These are phyloP conservation scores for Trichoderma afroharzianum DNA, from an alignment of 2,329 filamentous ascomycete species.

Conservation along the genomic window DNA sequence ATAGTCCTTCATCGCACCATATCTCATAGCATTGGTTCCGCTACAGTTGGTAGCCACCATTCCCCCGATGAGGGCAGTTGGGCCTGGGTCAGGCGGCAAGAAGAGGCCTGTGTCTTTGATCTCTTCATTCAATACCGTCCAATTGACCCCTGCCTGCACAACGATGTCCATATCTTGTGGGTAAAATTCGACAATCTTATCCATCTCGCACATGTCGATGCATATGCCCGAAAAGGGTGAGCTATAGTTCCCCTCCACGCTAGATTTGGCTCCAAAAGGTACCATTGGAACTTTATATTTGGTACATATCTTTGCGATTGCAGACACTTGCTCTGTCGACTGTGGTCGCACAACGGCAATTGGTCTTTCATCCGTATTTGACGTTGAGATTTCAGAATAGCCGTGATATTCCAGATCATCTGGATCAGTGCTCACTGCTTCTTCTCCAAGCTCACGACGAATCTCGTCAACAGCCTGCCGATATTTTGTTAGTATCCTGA, in stretches of 20 bases:
- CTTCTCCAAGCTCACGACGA: conserved; percentile 43
- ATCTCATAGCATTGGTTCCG: conserved; percentile 58
- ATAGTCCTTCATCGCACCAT: conserved; percentile 75
- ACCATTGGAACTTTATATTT: conserved; percentile 66
- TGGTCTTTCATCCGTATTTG: conserved; percentile 61
- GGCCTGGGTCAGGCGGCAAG: conserved; percentile 67
- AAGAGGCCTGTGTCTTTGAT: conserved; percentile 62
- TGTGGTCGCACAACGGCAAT: conserved; percentile 63
- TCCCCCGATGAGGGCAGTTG: conserved; percentile 54
- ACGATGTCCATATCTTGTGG: conserved; percentile 68
- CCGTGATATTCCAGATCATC: conserved; percentile 63
- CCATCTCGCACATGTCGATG: conserved; percentile 67
- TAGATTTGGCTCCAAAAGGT: conserved; percentile 70
- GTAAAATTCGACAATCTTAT: conserved; percentile 60
- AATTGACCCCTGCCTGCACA: conserved; percentile 65
- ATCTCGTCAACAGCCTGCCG: conserved; percentile 22
- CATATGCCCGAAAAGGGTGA: conserved; percentile 65
- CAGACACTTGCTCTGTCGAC: conserved; percentile 60
- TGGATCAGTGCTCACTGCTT: conserved; percentile 59
- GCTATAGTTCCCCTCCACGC: conserved; percentile 67
- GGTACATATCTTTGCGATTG: conserved; percentile 60
- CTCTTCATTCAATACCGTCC: conserved; percentile 63
- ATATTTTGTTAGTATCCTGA: not conserved
- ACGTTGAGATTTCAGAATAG: conserved; percentile 67
- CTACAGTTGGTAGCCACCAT: conserved; percentile 67